These are phyloP conservation scores for Fusarium gaditjirri DNA, from an alignment of 2,329 filamentous ascomycete genomes.

Conservation along the genomic window DNA sequence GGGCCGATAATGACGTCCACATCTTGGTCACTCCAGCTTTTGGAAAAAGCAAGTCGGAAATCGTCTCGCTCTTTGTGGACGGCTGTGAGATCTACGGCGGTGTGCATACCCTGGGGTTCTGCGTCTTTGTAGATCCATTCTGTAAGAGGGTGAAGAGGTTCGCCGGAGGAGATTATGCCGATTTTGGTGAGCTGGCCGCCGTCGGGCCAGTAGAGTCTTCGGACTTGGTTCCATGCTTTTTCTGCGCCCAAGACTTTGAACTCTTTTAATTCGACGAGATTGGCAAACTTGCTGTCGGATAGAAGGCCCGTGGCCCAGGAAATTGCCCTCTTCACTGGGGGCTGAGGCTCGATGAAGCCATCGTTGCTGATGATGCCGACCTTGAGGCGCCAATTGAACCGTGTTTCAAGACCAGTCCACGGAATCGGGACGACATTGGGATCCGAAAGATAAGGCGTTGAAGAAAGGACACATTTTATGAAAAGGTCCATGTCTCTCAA, in stretches of 20 bases:
- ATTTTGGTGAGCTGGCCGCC: constrained; percentile 48
- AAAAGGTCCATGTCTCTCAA: constrained; percentile 41
- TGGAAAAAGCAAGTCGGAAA: constrained; percentile 48
- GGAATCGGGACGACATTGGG: constrained; percentile 45
- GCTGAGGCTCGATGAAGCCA: constrained; percentile 52
- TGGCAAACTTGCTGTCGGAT: constrained; percentile 29
- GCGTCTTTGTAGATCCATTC: constrained; percentile 52
- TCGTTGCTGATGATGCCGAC: constrained; percentile 56
- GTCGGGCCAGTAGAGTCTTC: constrained; percentile 59
- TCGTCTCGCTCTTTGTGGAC: constrained; percentile 42
- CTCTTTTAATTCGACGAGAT: constrained; percentile 47
- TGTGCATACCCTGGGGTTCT: constrained; percentile 34
- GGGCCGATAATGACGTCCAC: constrained; percentile 53
- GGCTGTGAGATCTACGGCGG: constrained; percentile 24
- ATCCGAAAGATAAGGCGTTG: constrained; percentile 40
- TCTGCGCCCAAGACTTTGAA: constrained; percentile 49
- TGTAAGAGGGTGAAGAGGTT: constrained; percentile 58
- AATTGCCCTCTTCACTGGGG: constrained; percentile 51
- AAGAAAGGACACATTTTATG: constrained; percentile 20
- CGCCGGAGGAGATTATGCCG: constrained; percentile 51
- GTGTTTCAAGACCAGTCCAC: constrained; percentile 45
- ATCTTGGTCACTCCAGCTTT: constrained; percentile 50
- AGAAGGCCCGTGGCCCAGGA: constrained; percentile 46
- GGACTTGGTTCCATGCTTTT: constrained; percentile 48
- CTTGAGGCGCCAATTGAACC: constrained; percentile 42